These are phyloP conservation scores for Phytopythium delawarense DNA, from an alignment of 352 stramenopile species.

Conservation along the genomic window DNA sequence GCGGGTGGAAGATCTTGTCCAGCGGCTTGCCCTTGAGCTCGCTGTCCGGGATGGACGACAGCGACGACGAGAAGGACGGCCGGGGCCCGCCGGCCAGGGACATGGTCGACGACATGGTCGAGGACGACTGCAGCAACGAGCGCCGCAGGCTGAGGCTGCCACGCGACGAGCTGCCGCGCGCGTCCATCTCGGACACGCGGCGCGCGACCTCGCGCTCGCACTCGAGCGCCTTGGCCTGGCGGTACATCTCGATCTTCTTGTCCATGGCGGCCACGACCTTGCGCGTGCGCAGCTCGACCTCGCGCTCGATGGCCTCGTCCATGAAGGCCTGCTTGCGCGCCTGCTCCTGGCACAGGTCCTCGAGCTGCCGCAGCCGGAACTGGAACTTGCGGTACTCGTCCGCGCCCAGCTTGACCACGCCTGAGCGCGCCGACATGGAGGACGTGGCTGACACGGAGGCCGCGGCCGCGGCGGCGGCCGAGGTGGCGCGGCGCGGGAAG, in stretches of 20 bases:
- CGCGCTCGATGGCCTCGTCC: conserved; percentile 73
- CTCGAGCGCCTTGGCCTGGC: conserved; percentile 78
- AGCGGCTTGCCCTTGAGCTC: conserved; percentile 52
- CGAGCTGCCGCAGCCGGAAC: conserved; percentile 71
- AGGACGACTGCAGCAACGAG: conserved; percentile 11
- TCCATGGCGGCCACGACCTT: conserved; percentile 75
- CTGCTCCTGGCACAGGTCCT: conserved; percentile 72
- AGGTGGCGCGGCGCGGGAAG: conserved; percentile 4
- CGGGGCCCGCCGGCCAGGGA: too few species aligned
- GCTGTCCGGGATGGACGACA: conserved; percentile 16
- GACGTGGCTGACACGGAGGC: conserved; percentile 7
- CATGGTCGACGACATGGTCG: too few species aligned
- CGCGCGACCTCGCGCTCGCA: conserved; percentile 75
- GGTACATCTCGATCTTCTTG: conserved; percentile 85
- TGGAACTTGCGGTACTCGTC: conserved; percentile 85
- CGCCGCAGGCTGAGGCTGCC: conserved; percentile 8
- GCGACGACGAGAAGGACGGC: conserved; percentile 2
- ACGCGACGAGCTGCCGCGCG: conserved; percentile 7
- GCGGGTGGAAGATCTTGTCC: conserved; percentile 74
- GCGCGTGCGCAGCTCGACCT: conserved; percentile 58
- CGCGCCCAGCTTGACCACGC: conserved; percentile 48
- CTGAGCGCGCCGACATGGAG: background rate
- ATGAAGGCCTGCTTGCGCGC: conserved; percentile 64
- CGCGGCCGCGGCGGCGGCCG: conserved; percentile 24
- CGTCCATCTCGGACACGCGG: conserved; percentile 49